Conservation (phyloP, 2,329 filamentous ascomycete species). For the Penicillium rolfsii region DNA sequence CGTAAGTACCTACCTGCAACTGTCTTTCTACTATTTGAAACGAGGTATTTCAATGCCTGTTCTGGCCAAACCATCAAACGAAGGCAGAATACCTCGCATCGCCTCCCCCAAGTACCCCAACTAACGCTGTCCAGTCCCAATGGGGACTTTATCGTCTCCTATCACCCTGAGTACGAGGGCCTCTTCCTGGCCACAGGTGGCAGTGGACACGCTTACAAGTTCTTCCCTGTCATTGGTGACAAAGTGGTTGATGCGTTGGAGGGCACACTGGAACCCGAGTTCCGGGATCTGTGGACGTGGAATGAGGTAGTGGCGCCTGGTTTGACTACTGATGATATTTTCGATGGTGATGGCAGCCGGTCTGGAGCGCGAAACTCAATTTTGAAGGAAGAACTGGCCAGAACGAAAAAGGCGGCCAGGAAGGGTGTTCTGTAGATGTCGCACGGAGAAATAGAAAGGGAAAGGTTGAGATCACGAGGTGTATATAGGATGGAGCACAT, state of each 20-base stretch:
- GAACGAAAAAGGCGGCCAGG: constrained; percentile 30
- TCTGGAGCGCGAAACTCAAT: constrained; percentile 41
- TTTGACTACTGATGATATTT: constrained; percentile 24
- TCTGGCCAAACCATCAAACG: not conserved
- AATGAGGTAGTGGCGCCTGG: constrained; percentile 21
- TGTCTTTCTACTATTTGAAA: not conserved
- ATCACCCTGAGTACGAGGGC: constrained; percentile 62
- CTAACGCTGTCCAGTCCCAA: constrained; percentile 48
- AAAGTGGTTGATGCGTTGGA: constrained; percentile 54
- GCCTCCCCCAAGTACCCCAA: not conserved
- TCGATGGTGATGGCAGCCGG: constrained; percentile 45
- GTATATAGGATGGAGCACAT: not conserved
- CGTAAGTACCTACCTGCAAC: constrained; percentile 43
- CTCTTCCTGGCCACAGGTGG: constrained; percentile 58
- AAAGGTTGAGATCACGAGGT: not conserved
- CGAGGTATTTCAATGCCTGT: not conserved
- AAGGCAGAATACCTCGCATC: not conserved
- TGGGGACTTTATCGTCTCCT: constrained; percentile 71
- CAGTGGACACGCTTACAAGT: constrained; percentile 59
- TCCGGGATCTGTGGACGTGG: constrained; percentile 51
- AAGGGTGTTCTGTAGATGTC: constrained; percentile 29
- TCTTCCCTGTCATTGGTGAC: constrained; percentile 58
- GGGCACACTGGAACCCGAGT: constrained; percentile 47
- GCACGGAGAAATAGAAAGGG: not conserved
- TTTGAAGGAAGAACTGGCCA: constrained; percentile 46